A percentile compares a stretch with the other conserved stretches of the same genome.
phyloP scores from a whole-genome alignment of 148 eudicot species.

The Arctostaphylos glauca region DNA sequence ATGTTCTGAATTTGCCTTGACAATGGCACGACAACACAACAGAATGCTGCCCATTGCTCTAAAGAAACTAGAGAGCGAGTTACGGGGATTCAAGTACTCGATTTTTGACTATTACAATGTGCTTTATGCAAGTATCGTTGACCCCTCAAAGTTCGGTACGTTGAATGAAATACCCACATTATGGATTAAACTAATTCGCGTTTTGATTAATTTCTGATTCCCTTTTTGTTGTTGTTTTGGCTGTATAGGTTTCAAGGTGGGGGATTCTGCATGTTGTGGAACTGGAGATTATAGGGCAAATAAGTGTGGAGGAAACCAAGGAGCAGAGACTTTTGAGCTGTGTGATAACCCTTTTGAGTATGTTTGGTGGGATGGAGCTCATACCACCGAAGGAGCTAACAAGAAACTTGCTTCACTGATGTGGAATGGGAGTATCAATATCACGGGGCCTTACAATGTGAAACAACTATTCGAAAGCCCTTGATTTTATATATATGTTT shows the following conservation, averaged over 20 bases:
- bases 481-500: neutral
- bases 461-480: neutral
- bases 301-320: neutral
- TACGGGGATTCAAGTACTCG: conserved; percentile 40
- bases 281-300: conserved; percentile 27
- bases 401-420: neutral
- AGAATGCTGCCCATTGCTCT: conserved; percentile 12
- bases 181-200: neutral
- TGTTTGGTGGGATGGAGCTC: conserved; percentile 6
- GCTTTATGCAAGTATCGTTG: conserved; percentile 18
- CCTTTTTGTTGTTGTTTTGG: neutral
- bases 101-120: conserved; percentile 38
- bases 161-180: neutral
- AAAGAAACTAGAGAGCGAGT: neutral
- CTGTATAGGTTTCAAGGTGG: conserved; percentile 37
- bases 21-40: conserved; percentile 38
- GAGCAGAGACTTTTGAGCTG: neutral
- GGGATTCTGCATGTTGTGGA: conserved; percentile 45
- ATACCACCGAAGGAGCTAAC: conserved; percentile 12
- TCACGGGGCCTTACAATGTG: conserved; percentile 3
- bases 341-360: neutral
- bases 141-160: conserved; percentile 36
- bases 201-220: neutral
- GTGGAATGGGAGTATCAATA: neutral
- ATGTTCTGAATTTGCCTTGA: conserved; percentile 30